Evolutionary conservation across 2,329 filamentous ascomycete species (phyloP), one percentile per base, ranked within the genome.

Genomic region (Cytospora chrysosperma): DNA sequence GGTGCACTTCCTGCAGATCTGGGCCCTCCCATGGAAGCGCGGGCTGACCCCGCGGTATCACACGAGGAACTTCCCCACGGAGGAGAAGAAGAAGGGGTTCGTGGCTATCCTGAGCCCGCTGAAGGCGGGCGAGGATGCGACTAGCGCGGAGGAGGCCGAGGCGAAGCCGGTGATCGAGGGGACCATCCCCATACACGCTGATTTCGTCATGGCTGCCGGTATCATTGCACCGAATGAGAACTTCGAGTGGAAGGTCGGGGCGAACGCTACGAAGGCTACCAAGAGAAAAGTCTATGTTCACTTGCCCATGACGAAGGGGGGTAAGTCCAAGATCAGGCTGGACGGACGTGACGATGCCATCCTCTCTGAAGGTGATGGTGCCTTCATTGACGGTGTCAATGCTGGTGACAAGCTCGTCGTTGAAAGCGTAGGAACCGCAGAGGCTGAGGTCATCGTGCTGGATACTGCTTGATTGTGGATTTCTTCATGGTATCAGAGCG

Each of bases 1-100:
- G 27, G 89, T 92, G 15, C 92, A 96, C 73, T 96, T 96, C 72
- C 78, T 96, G 37, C 92, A 96, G 76, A 96, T 96, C 70, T 96
- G 92, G 92, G 91, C 88, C 1, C 79, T 91, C 56, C 92, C 92
- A 0, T 93, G 92, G 84, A 87, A 87, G 74, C 78, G 82, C 26
- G 88, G 90, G 0, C 80, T 96, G 55, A 81, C 82, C 54, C 92
- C 92, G 1, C 82, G 84, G 47, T 96, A 96, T 73, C 89, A 92
- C 75, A 95, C 90, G 5, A 82, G 81, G 65, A 84, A 85, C 67
- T 96, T 92, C 69, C 76, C 80, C 56, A 92, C 96, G 55, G 89
- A 87, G 63, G 82, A 84, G 65, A 96, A 96, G 82, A 80, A 82
- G 64, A 82, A 87, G 70, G 85, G 76, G 19, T 89, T 96, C 68